A percentile compares a stretch with the other conserved stretches of the same genome.
These are phyloP conservation scores for Rhizophagus clarus DNA, from an alignment of 192 early-diverging fungal genomes.

Conservation along the genomic window DNA sequence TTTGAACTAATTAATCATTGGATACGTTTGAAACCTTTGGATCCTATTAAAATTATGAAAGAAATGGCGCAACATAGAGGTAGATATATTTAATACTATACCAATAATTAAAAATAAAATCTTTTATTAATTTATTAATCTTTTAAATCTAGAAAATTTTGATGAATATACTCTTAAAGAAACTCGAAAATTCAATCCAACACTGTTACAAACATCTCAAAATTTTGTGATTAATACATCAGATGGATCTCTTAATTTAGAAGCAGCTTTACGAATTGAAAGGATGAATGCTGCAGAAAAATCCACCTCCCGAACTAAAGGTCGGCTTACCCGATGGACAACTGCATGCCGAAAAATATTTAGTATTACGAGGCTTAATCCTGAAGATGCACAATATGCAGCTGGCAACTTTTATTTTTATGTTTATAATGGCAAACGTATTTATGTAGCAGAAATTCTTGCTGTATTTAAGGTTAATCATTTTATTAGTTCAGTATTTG, in stretches of 20 bases:
- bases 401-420: background rate
- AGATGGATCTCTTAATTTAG: background rate
- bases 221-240: background rate
- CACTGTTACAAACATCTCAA: background rate
- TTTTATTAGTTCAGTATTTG: background rate
- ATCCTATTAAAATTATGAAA: constrained; percentile 14
- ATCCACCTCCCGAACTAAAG: background rate
- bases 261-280: too few relatives aligned
- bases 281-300: background rate
- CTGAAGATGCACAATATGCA: background rate
- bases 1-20: background rate
- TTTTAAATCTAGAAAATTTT: constrained; percentile 5
- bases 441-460: constrained; percentile 1
- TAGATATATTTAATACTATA: constrained; percentile 4
- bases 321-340: background rate
- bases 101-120: too few relatives aligned
- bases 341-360: background rate
- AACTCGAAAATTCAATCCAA: background rate
- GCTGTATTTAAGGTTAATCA: background rate
- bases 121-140: too few relatives aligned
- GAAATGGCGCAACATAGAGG: background rate
- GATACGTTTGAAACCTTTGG: background rate
- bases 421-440: background rate
- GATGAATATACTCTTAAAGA: background rate
- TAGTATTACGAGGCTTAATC: background rate